Percentiles rank a stretch among this genome's conserved stretches.
phyloP scores from a whole-genome alignment of 345 rosid genomes.

The Triadica sebifera region DNA sequence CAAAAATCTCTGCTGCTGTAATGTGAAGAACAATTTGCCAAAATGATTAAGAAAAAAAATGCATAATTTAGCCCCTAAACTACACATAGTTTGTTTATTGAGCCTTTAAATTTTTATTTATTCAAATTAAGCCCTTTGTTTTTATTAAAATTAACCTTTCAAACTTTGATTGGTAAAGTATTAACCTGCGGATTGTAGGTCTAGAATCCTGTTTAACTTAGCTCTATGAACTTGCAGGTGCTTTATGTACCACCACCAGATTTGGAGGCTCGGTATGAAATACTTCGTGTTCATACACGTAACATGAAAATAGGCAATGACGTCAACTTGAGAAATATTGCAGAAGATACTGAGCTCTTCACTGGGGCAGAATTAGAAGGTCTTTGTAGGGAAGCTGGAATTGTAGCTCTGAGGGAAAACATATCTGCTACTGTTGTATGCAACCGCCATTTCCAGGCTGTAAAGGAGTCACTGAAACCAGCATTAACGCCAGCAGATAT shows the following conservation, averaged over 20 bases:
- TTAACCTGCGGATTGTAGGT: background rate
- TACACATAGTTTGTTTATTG: too few species aligned
- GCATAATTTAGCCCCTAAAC: too few species aligned
- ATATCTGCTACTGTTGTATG: conserved; percentile 55
- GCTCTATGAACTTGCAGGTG: conserved; percentile 41
- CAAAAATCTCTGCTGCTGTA: background rate
- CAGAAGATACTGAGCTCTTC: conserved; percentile 75
- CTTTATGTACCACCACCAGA: conserved; percentile 85
- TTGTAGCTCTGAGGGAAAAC: conserved; percentile 78
- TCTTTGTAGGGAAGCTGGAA: conserved; percentile 83
- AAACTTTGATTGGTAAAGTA: background rate
- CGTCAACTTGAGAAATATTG: conserved; percentile 63
- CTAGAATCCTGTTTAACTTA: conserved; percentile 5
- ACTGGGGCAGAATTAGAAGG: conserved; percentile 89
- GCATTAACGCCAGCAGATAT: conserved; percentile 63
- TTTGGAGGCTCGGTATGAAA: conserved; percentile 69
- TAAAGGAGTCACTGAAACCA: conserved; percentile 63
- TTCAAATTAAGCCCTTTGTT: too few species aligned
- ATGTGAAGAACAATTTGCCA: background rate
- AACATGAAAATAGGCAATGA: conserved; percentile 68
- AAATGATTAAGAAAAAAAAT: background rate
- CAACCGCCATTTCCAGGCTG: conserved; percentile 65
- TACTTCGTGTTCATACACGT: conserved; percentile 69
- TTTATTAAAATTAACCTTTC: too few species aligned
- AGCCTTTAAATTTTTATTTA: too few species aligned